These are phyloP conservation scores for Aspergillus ochraceoroseus DNA, from an alignment of 2,329 filamentous ascomycete species.

Conservation along the genomic window DNA sequence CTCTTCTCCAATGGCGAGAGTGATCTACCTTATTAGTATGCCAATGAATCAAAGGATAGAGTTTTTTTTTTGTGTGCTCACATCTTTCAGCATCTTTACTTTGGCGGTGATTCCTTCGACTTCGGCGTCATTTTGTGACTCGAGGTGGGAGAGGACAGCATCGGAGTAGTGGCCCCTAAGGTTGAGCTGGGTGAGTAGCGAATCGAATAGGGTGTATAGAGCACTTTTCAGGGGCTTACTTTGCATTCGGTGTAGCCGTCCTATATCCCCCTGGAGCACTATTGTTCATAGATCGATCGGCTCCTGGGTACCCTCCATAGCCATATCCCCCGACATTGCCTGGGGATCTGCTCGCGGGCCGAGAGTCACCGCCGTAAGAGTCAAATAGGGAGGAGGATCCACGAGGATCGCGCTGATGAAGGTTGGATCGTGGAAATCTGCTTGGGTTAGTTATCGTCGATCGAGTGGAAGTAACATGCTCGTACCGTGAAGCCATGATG, in stretches of 20 bases:
- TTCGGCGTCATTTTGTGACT: constrained; percentile 90
- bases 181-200: no score
- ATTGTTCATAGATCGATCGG: constrained; percentile 24
- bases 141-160: constrained; percentile 83
- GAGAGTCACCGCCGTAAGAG: constrained; percentile 59
- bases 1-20: constrained; percentile 87
- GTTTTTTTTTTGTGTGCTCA: constrained; percentile 45
- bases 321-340: constrained; percentile 52
- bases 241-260: constrained; percentile 66
- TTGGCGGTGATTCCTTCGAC: constrained; percentile 88
- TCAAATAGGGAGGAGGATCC: constrained; percentile 68
- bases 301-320: constrained; percentile 31
- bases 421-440: constrained; percentile 63
- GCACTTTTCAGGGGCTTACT: constrained; percentile 45
- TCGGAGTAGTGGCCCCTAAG: constrained; percentile 89
- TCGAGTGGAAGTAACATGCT: background rate
- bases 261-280: constrained; percentile 41
- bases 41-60: no score
- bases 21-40: constrained; percentile 69
- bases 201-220: no score
- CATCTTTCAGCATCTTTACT: constrained; percentile 82
- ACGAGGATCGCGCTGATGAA: constrained; percentile 65
- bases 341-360: constrained; percentile 39
- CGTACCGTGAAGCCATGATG: constrained; percentile 38
- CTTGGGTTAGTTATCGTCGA: background rate